Percentiles rank a stretch among this genome's conserved stretches.
Evolutionary conservation across 2,329 filamentous ascomycete species (phyloP).

Genomic region (Aspergillus luchuensis): DNA sequence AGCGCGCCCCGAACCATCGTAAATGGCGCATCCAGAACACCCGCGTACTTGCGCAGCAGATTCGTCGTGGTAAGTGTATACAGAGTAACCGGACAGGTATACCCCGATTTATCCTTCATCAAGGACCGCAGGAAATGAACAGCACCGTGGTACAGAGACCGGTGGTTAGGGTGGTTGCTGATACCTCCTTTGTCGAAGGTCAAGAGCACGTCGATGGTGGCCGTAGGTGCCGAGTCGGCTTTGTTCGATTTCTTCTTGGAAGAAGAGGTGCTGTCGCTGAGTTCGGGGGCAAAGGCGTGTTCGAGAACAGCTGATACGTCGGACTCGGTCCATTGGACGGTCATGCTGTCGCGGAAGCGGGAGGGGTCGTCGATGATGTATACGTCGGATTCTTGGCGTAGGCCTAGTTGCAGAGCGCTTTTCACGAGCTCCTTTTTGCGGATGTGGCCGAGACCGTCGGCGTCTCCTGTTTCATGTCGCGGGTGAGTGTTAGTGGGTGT

Average conservation of each 20-base stretch:
- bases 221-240: constrained; percentile 44
- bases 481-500: constrained; percentile 7
- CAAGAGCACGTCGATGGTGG: constrained; percentile 75
- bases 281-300: constrained; percentile 71
- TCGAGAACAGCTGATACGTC: constrained; percentile 71
- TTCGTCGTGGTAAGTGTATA: constrained; percentile 79
- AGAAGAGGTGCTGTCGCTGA: constrained; percentile 38
- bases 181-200: constrained; percentile 87
- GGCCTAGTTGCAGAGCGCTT: constrained; percentile 74
- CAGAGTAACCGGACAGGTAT: constrained; percentile 73
- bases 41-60: constrained; percentile 77
- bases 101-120: constrained; percentile 63
- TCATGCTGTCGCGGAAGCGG: constrained; percentile 87
- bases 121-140: constrained; percentile 69
- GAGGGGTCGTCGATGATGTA: constrained; percentile 79
- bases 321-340: constrained; percentile 69
- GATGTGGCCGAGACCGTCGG: constrained; percentile 81
- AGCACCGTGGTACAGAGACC: constrained; percentile 82
- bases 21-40: constrained; percentile 71
- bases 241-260: constrained; percentile 35
- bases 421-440: constrained; percentile 81
- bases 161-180: constrained; percentile 90
- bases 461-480: constrained; percentile 63
- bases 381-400: constrained; percentile 75
- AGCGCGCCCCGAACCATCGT: constrained; percentile 65